These are phyloP conservation scores for Cnidoscolus chayamansa DNA, from an alignment of 441 rosid species.

Conservation along the genomic window DNA sequence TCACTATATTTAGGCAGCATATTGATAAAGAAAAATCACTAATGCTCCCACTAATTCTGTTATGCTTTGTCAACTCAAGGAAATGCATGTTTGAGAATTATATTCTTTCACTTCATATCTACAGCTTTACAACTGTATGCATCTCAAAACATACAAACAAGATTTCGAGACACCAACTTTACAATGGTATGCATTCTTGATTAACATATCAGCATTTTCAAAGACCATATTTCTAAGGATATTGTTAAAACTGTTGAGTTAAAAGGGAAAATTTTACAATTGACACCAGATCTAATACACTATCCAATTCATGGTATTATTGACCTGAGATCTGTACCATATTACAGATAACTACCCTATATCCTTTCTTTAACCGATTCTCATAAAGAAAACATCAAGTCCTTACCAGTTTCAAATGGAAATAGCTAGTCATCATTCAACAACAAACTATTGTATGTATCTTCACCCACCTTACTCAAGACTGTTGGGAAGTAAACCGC, in stretches of 20 bases:
- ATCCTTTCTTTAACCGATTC: background rate
- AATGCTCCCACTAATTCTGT: background rate
- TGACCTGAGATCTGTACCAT: background rate
- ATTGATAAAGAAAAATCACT: background rate
- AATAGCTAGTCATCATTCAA: background rate
- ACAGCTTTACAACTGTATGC: background rate
- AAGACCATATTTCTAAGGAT: background rate
- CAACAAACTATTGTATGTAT: background rate
- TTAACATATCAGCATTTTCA: background rate
- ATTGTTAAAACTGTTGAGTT: background rate
- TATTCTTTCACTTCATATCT: background rate
- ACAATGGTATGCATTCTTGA: background rate
- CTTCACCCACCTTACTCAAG: slow-evolving; percentile 3
- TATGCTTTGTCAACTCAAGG: background rate
- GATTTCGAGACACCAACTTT: background rate
- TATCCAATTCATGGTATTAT: background rate
- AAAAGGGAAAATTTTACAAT: background rate
- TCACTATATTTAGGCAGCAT: background rate
- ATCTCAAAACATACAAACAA: background rate
- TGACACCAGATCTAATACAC: background rate
- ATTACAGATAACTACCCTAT: background rate
- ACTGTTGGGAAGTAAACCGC: background rate
- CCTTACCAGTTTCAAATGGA: background rate
- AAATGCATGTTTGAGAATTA: background rate
- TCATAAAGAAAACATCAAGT: background rate